Base-by-base conservation (phyloP, 2,329 filamentous ascomycete genomes). In the Diaporthe velutina region DNA sequence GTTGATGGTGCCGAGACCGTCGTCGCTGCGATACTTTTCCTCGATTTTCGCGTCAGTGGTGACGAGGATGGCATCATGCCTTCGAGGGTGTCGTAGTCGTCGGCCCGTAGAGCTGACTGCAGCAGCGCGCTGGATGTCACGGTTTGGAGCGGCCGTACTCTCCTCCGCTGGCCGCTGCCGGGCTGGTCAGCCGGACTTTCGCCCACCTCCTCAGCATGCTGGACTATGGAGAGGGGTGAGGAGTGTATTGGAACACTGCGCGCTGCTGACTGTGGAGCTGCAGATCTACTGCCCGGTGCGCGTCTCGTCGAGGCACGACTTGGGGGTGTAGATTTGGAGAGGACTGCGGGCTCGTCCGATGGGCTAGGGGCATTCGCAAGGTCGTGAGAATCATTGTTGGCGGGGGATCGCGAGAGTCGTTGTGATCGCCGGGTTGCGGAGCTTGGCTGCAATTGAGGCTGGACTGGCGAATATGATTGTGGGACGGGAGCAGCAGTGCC, bases 131-230 rank as follows among this genome's bases (percentile, higher is more conserved):
- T 87, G 4, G 84, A 86, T 2, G 82, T 83, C 10, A 85, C 75
- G 1, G 82, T 82, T 0, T 81, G 82, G 45, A 80, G 82, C 10
- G 82, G 78, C 19, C 80, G 81, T 19, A 88, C 79, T 4, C 80
- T 83, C 35, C 86, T 84, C 66, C 89, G 82, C 12, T 85, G 85
- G 1, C 89, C 90, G 76, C 89, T 91, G 3, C 90, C 90, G 1
- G 90, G 90, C 19, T 89, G 89, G 77, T 88, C 80, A 12, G 78
- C 82, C 0, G 90, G 90, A 73, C 89, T 91, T 78, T 92, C 89
- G 48, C 82, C 83, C 19, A 90, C 84, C 78, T 89, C 87, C 64
- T 88, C 86, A 22, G 79, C 76, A 19, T 77, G 25, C 48, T 66
- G 74, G 17, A 64, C 60, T 17, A 42, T 50, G 7, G 64, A 45